These are phyloP conservation scores for Apiospora kogelbergensis DNA, from an alignment of 2,329 filamentous ascomycete species.

Conservation along the genomic window DNA sequence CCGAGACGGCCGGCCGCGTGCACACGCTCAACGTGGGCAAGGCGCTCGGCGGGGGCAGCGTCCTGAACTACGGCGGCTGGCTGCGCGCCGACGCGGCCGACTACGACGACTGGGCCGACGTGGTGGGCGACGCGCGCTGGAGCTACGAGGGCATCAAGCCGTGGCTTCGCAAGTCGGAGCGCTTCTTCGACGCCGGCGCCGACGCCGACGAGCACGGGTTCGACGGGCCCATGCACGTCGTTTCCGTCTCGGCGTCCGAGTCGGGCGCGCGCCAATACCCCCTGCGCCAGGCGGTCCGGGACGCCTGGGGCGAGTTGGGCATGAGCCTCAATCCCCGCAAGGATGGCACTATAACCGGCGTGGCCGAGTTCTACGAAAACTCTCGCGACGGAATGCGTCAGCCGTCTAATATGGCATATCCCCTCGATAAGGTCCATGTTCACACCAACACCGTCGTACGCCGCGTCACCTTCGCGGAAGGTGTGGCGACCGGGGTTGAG, in stretches of 20 bases:
- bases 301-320: conserved; percentile 42
- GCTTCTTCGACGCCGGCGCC: conserved; percentile 15
- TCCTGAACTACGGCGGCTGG: conserved; percentile 34
- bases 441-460: conserved; percentile 20
- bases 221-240: conserved; percentile 27
- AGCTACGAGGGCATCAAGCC: conserved; percentile 44
- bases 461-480: conserved; percentile 6
- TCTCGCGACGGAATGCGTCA: conserved; percentile 20
- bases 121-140: conserved; percentile 33
- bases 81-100: conserved; percentile 23
- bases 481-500: conserved; percentile 41
- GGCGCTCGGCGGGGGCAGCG: conserved; percentile 36
- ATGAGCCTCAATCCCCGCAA: conserved; percentile 25
- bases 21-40: conserved; percentile 27
- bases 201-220: conserved; percentile 35
- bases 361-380: conserved; percentile 32
- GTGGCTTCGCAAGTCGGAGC: conserved; percentile 43
- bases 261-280: conserved; percentile 35
- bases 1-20: conserved; percentile 13
- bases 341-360: conserved; percentile 30
- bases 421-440: conserved; percentile 16
- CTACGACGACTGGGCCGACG: conserved; percentile 21
- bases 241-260: conserved; percentile 14
- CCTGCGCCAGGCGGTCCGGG: conserved; percentile 32
- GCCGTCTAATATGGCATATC: conserved; percentile 21